A percentile compares a stretch with the other conserved stretches of the same genome.
Conservation (phyloP, 768 basidiomycete genomes). For the Suillus sp. region DNA sequence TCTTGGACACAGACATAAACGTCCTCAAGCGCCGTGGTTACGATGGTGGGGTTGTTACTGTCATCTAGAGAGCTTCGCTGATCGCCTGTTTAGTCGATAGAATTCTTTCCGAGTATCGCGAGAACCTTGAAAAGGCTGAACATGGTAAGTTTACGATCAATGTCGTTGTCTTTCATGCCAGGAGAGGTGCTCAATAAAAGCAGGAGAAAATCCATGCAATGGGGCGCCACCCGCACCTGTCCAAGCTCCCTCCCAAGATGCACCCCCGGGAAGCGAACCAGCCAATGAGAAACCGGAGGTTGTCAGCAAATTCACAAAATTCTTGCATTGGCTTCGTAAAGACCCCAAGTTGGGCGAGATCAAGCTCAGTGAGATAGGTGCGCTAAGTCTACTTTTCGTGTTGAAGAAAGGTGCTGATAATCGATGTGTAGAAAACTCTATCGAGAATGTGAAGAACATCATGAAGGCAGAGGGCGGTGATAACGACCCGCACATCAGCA, state of each 20-base stretch:
- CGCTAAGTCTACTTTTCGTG: neutral
- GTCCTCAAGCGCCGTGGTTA: slow-evolving; percentile 79
- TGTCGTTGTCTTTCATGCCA: neutral
- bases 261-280: neutral
- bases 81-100: slow-evolving; percentile 12
- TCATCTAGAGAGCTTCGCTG: neutral
- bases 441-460: slow-evolving; percentile 11
- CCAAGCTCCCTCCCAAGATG: neutral
- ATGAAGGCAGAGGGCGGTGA: slow-evolving; percentile 7
- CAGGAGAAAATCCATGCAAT: neutral
- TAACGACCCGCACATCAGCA: slow-evolving; percentile 2
- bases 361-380: slow-evolving; percentile 3
- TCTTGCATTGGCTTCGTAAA: neutral
- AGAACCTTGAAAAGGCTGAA: neutral
- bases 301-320: neutral
- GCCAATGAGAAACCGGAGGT: too few species aligned
- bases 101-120: slow-evolving; percentile 9
- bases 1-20: slow-evolving; percentile 83
- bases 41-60: slow-evolving; percentile 51
- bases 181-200: neutral
- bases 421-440: neutral
- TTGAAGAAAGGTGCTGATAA: neutral
- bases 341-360: slow-evolving; percentile 7
- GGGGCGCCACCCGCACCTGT: neutral
- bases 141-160: neutral